Evolutionary conservation across 441 rosid genomes (phyloP), one percentile per base, ranked within the genome.

Genomic region (Populus tomentosa): DNA sequence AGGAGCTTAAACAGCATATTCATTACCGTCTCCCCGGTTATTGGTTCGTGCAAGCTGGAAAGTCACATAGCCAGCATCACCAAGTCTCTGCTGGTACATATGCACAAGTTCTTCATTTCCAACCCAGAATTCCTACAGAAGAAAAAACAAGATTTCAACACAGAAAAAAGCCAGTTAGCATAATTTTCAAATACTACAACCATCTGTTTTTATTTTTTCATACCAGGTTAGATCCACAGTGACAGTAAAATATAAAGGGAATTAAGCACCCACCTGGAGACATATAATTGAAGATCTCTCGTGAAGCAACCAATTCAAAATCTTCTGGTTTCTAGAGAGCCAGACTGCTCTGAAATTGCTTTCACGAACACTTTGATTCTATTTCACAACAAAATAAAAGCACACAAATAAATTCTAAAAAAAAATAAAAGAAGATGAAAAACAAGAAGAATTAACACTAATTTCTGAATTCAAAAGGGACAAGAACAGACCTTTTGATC

Each of bases 21-120:
- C 6, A 53, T 67, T 87, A 95, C 98, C 98, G 67, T 95, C 98
- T 30, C 97, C 98, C 7, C 98, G 92, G 59, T 87, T 88, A 71
- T 95, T 93, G 46, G 98, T 93, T 79, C 98, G 85, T 3, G 87
- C 90, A 70, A 95, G 88, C 83, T 90, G 91, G 81, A 85, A 90
- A 73, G 86, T 86, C 23, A 73, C 69, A 81, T 93, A 95, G 78
- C 97, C 98, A 3, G 32, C 32, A 30, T 30, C 32, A 30, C 32
- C 32, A 30, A 30, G 32, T 3, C 4, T 30, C 32, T 30, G 93
- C 81, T 88, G 87, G 77, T 89, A 95, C 87, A 95, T 90, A 68
- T 75, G 85, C 81, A 93, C 98, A 74, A 91, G 90, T 80, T 93
- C 98, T 70, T 91, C 91, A 79, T 90, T 95, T 46, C 90, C 95